Evolutionary conservation across 139 green algal species (phyloP).

Genomic region (Microglena sp.): DNA sequence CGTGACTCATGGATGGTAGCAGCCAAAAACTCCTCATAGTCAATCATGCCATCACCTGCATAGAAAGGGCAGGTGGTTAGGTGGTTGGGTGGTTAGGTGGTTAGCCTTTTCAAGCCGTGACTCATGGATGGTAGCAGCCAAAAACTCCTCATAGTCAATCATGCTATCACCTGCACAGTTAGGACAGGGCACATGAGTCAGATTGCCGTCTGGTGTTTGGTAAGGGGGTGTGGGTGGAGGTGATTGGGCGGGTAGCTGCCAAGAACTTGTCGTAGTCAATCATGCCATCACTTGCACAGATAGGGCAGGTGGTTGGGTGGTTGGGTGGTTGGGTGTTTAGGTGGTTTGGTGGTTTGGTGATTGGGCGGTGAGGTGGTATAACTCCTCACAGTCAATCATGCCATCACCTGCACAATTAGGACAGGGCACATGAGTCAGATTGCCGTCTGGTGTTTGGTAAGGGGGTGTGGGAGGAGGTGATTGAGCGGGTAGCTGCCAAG

Average conservation of each 20-base stretch:
- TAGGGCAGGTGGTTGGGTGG: too few relatives aligned
- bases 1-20: constrained; percentile 14
- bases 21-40: constrained; percentile 26
- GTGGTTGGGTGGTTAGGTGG: too few relatives aligned
- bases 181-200: too few relatives aligned
- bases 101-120: constrained; percentile 18
- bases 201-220: too few relatives aligned
- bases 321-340: too few relatives aligned
- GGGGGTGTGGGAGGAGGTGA: too few relatives aligned
- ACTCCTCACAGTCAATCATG: constrained; percentile 13
- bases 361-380: constrained; percentile 24
- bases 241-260: constrained; percentile 15
- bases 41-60: constrained; percentile 7
- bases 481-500: constrained; percentile 15
- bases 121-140: constrained; percentile 20
- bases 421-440: too few relatives aligned
- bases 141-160: constrained; percentile 28
- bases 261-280: constrained; percentile 29
- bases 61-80: not conserved
- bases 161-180: not conserved
- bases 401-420: too few relatives aligned
- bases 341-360: too few relatives aligned
- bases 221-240: too few relatives aligned
- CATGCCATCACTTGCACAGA: not conserved
- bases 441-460: too few relatives aligned